These are phyloP conservation scores for Flaveria ramosissima DNA, from an alignment of 129 eudicot genomes.

Conservation along the genomic window DNA sequence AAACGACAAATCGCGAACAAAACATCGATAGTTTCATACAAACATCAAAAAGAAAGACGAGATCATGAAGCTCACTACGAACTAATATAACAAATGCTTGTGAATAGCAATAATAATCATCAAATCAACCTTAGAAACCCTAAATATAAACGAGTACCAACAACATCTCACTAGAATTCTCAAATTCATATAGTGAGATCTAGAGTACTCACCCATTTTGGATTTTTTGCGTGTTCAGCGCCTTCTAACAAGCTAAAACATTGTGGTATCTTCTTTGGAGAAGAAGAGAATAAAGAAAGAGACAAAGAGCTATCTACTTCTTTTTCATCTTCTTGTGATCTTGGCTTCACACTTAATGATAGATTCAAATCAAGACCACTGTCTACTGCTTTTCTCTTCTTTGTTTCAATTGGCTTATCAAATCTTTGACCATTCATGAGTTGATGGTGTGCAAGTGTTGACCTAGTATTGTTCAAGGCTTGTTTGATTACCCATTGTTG, in stretches of 20 bases:
- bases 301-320: constrained; percentile 40
- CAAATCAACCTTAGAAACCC: constrained; percentile 34
- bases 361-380: constrained; percentile 44
- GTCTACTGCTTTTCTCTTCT: constrained; percentile 41
- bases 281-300: constrained; percentile 47
- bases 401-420: constrained; percentile 31
- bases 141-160: constrained; percentile 54
- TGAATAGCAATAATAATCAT: constrained; percentile 7
- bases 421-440: constrained; percentile 27
- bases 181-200: constrained; percentile 60
- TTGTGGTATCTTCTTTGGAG: constrained; percentile 25
- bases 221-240: constrained; percentile 26
- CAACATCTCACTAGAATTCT: constrained; percentile 64
- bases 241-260: constrained; percentile 29
- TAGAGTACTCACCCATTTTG: constrained; percentile 51
- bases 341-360: constrained; percentile 41
- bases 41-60: constrained; percentile 29
- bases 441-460: constrained; percentile 33
- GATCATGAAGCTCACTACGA: constrained; percentile 23
- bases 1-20: constrained; percentile 2
- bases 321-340: constrained; percentile 33
- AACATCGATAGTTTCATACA: constrained; percentile 23
- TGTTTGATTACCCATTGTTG: constrained; percentile 34
- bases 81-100: constrained; percentile 10
- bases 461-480: constrained; percentile 26